A percentile compares a stretch with the other conserved stretches of the same genome.
Evolutionary conservation across 768 basidiomycete species (phyloP).

Genomic region (Mycena sanguinolenta): DNA sequence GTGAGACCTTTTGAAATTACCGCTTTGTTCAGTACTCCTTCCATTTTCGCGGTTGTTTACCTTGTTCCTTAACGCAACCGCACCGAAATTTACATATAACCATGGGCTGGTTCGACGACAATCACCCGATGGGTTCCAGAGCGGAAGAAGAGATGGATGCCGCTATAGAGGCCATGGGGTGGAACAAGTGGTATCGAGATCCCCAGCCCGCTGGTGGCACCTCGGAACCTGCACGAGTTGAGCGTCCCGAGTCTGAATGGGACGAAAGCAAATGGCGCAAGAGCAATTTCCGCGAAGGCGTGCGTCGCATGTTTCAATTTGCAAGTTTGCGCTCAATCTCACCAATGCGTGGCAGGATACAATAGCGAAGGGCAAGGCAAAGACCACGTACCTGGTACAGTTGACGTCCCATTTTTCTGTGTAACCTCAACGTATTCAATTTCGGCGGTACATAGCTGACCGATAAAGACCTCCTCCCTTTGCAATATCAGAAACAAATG

Average conservation of each 20-base stretch:
- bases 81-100: not conserved
- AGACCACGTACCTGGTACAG: conserved; percentile 27
- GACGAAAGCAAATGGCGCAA: conserved; percentile 33
- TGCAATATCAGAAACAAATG: conserved; percentile 26
- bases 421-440: not conserved
- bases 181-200: conserved; percentile 28
- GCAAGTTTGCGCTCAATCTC: no score
- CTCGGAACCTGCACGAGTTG: conserved; percentile 19
- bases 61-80: not conserved
- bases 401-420: not conserved
- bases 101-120: conserved; percentile 34
- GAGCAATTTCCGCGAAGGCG: conserved; percentile 24
- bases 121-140: conserved; percentile 30
- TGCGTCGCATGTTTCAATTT: conserved; percentile 3
- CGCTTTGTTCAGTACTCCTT: no score
- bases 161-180: conserved; percentile 28
- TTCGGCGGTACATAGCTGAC: conserved; percentile 7
- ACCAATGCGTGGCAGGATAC: conserved; percentile 24
- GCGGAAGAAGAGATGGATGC: conserved; percentile 30
- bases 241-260: conserved; percentile 31
- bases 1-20: no score
- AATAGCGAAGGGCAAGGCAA: conserved; percentile 31
- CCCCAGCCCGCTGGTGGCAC: conserved; percentile 29
- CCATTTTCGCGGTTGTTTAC: not conserved
- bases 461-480: conserved; percentile 31